Conservation (phyloP, 108 stramenopile genomes). For the Pseudonitzschia multistriata region DNA sequence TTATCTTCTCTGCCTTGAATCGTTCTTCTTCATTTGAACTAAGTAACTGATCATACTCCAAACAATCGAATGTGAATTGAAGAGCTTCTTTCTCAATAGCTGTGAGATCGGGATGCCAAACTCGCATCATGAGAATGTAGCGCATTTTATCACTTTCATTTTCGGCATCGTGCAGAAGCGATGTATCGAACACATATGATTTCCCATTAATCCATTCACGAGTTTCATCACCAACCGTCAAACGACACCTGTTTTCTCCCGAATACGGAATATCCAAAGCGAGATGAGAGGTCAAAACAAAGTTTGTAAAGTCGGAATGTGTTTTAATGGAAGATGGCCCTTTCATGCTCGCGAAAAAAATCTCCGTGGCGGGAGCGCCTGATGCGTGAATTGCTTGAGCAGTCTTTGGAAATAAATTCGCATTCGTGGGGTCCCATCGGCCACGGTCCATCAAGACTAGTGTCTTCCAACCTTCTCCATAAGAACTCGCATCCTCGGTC, state of each 20-base stretch:
- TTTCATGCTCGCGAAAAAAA: slow-evolving; percentile 89
- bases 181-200: slow-evolving; percentile 82
- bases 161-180: slow-evolving; percentile 84
- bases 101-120: slow-evolving; percentile 94
- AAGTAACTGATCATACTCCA: slow-evolving; percentile 67
- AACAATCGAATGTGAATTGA: slow-evolving; percentile 85
- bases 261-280: slow-evolving; percentile 80
- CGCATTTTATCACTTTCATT: slow-evolving; percentile 82
- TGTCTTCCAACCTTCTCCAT: slow-evolving; percentile 90
- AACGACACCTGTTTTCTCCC: slow-evolving; percentile 73
- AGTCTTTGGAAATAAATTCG: slow-evolving; percentile 79
- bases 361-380: slow-evolving; percentile 81
- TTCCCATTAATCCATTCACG: slow-evolving; percentile 85
- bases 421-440: slow-evolving; percentile 84
- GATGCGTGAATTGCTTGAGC: slow-evolving; percentile 58
- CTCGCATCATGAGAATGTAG: slow-evolving; percentile 86
- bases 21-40: slow-evolving; percentile 47
- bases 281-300: slow-evolving; percentile 88
- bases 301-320: slow-evolving; percentile 84
- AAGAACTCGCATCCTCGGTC: slow-evolving; percentile 70
- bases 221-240: slow-evolving; percentile 78
- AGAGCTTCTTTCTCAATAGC: slow-evolving; percentile 73
- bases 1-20: slow-evolving; percentile 47
- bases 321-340: slow-evolving; percentile 53
- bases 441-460: slow-evolving; percentile 88